These are phyloP conservation scores for Oryza officinalis DNA, from an alignment of 176 grass and related monocot species.

Conservation along the genomic window DNA sequence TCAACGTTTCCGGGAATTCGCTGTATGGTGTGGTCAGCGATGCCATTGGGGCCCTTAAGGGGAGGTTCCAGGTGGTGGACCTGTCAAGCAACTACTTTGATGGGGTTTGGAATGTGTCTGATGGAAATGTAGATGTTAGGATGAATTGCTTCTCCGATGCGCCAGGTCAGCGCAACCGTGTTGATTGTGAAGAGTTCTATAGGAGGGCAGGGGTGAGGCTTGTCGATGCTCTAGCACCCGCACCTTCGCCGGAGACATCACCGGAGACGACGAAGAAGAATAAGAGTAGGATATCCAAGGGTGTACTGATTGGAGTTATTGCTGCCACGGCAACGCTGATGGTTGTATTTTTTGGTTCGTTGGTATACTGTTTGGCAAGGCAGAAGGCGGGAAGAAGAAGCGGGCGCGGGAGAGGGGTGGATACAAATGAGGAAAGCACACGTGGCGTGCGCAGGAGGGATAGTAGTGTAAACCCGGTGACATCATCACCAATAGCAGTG, in stretches of 20 bases:
- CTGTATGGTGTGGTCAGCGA: conserved; percentile 48
- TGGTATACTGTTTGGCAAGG: conserved; percentile 40
- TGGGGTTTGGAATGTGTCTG: conserved; percentile 34
- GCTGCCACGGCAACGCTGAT: conserved; percentile 41
- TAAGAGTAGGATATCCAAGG: conserved; percentile 37
- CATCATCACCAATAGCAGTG: conserved; percentile 30
- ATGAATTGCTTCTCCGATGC: conserved; percentile 66
- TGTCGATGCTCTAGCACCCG: conserved; percentile 20
- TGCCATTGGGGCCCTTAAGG: conserved; percentile 29
- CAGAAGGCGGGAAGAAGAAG: conserved; percentile 17
- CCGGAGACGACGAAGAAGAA: conserved; percentile 7
- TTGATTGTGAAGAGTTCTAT: conserved; percentile 70
- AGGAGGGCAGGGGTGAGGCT: conserved; percentile 29
- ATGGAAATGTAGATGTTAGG: conserved; percentile 27
- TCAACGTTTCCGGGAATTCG: conserved; percentile 78
- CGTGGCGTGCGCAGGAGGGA: conserved; percentile 41
- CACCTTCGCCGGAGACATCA: conserved; percentile 2
- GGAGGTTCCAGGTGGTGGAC: conserved; percentile 58
- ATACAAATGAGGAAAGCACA: conserved; percentile 39
- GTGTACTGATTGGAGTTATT: conserved; percentile 56
- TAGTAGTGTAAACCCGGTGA: conserved; percentile 52
- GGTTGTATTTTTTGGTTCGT: conserved; percentile 23
- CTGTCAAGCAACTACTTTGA: conserved; percentile 83
- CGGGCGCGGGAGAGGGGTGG: conserved; percentile 6
- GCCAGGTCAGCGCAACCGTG: conserved; percentile 50